Evolutionary conservation across 2,329 filamentous ascomycete genomes (phyloP).

Genomic region (Mollisiaceae sp.): DNA sequence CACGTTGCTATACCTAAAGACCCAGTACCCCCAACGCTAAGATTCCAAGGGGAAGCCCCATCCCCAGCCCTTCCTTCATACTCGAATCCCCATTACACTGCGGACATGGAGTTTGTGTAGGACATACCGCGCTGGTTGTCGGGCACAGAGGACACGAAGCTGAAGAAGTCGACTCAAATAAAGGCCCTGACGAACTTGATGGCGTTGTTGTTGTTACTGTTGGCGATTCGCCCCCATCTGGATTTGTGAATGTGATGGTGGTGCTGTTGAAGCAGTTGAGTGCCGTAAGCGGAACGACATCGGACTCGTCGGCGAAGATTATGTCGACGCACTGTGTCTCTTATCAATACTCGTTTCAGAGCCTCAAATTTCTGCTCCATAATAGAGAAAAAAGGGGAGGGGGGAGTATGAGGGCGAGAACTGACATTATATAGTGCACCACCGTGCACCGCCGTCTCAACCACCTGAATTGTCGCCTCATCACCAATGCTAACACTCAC

Average conservation of each 20-base stretch:
- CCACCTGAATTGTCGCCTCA: conserved; percentile 83
- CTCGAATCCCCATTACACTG: conserved; percentile 13
- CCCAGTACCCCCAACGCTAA: neutral
- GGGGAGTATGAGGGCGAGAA: neutral
- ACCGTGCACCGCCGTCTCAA: conserved; percentile 80
- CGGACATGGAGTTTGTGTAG: neutral
- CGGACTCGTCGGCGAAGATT: conserved; percentile 78
- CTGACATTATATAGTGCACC: conserved; percentile 64
- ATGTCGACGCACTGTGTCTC: conserved; percentile 81
- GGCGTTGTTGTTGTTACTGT: conserved; percentile 17
- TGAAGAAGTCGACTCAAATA: no score
- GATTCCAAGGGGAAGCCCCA: conserved; percentile 5
- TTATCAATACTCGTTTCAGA: neutral
- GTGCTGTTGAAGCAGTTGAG: conserved; percentile 83
- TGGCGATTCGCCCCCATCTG: conserved; percentile 37
- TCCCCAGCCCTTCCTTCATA: conserved; percentile 8
- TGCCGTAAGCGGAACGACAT: conserved; percentile 73
- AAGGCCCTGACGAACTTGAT: no score
- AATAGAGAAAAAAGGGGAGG: no score
- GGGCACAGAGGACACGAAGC: neutral
- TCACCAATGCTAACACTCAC: conserved; percentile 74
- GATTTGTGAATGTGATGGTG: conserved; percentile 15
- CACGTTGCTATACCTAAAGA: no score
- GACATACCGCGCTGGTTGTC: neutral
- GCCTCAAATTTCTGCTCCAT: no score